A percentile compares a stretch with the other conserved stretches of the same genome.
These are phyloP conservation scores for Yamadazyma ubonensis DNA, from an alignment of 805 yeast genomes.

Conservation along the genomic window DNA sequence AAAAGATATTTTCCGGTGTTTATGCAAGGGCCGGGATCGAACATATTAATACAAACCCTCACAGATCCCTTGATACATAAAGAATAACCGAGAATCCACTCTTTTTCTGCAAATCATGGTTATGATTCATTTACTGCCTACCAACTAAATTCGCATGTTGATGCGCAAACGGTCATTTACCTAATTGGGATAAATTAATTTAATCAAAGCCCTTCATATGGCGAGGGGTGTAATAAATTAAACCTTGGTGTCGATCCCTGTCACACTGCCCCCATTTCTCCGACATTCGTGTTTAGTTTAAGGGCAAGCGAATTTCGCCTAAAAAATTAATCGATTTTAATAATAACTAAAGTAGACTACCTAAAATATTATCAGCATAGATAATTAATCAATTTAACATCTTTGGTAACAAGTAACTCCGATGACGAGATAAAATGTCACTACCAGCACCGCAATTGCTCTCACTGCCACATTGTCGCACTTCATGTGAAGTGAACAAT, in stretches of 20 bases:
- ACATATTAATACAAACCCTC: background rate
- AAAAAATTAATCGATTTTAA: background rate
- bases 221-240: too few species aligned
- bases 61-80: background rate
- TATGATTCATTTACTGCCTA: background rate
- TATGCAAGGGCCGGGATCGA: constrained; percentile 1
- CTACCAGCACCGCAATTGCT: background rate
- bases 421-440: background rate
- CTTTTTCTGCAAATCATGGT: background rate
- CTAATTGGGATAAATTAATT: background rate
- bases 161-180: background rate
- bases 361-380: too few species aligned
- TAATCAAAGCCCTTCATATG: background rate
- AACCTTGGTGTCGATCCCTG: background rate
- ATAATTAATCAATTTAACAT: too few species aligned
- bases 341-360: too few species aligned
- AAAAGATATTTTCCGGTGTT: background rate
- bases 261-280: background rate
- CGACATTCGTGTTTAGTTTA: background rate
- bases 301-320: background rate
- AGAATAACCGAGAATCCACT: background rate
- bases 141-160: background rate
- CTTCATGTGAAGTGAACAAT: constrained; percentile 2
- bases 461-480: constrained; percentile 1
- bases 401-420: background rate